Evolutionary conservation across 768 basidiomycete genomes (phyloP).

Genomic region (Sporobolomyces pararoseus): DNA sequence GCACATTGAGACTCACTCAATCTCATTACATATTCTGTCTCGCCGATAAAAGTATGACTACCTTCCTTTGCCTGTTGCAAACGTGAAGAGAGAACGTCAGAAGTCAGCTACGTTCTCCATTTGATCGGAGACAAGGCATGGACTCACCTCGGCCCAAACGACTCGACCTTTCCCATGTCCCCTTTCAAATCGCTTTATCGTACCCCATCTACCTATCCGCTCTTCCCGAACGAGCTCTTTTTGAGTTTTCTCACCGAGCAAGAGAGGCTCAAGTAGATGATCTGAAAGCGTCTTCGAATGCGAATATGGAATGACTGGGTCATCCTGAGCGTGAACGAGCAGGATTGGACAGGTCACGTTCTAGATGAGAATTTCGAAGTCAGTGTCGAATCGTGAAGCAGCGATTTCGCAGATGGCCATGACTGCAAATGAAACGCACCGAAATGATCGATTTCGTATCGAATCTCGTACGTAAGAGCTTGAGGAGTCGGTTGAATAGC

Average conservation of each 20-base stretch:
- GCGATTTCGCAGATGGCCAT: background rate
- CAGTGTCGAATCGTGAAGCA: background rate
- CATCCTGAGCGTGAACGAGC: conserved; percentile 38
- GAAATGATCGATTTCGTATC: conserved; percentile 29
- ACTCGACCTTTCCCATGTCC: conserved; percentile 21
- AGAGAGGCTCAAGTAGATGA: conserved; percentile 15
- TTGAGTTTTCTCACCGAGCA: background rate
- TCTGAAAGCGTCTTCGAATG: conserved; percentile 17
- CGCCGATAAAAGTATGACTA: conserved; percentile 8
- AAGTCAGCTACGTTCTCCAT: background rate
- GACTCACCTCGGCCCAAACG: conserved; percentile 33
- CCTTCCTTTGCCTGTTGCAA: background rate
- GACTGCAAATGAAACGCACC: no score
- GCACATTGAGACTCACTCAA: background rate
- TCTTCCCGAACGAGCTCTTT: background rate
- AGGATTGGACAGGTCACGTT: conserved; percentile 20
- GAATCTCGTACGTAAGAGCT: conserved; percentile 23
- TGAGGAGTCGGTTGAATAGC: conserved; percentile 12
- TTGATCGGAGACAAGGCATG: background rate
- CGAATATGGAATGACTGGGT: conserved; percentile 31
- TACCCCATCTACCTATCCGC: conserved; percentile 26
- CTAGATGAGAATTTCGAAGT: conserved; percentile 9
- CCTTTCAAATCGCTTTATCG: conserved; percentile 24
- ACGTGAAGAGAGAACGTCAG: background rate
- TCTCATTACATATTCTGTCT: conserved; percentile 13